phyloP scores from a whole-genome alignment of 2,329 filamentous ascomycete species.

The Ceratocystis destructans region DNA sequence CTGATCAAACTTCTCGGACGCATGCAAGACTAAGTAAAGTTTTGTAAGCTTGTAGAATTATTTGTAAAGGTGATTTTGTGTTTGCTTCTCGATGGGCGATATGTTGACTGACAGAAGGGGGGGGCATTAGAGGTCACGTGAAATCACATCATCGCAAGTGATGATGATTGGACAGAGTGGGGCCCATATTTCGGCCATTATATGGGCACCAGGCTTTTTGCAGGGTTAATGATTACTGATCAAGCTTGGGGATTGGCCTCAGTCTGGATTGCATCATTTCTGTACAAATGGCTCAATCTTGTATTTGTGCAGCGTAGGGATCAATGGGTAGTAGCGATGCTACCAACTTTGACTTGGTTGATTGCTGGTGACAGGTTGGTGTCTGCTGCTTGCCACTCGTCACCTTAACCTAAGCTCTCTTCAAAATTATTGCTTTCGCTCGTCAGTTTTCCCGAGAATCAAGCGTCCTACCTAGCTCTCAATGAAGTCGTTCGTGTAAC shows the following conservation, averaged over 20 bases:
- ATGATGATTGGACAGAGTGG: slow-evolving; percentile 16
- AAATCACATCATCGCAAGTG: slow-evolving; percentile 17
- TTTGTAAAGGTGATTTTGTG: not conserved
- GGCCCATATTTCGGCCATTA: slow-evolving; percentile 11
- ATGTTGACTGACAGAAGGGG: slow-evolving; percentile 3
- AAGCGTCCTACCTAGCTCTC: too few relatives aligned
- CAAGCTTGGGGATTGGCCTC: not conserved
- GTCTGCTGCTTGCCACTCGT: too few relatives aligned
- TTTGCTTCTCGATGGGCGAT: not conserved
- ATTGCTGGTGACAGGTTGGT: too few relatives aligned
- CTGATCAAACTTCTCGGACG: not conserved
- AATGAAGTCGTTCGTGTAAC: too few relatives aligned
- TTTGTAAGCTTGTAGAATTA: not conserved
- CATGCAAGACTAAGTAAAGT: not conserved
- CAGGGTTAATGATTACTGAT: too few relatives aligned
- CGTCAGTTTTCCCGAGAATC: too few relatives aligned
- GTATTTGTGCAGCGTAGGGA: not conserved
- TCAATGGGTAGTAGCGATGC: too few relatives aligned
- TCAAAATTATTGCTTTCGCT: too few relatives aligned
- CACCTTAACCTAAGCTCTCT: too few relatives aligned
- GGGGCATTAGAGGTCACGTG: slow-evolving; percentile 17
- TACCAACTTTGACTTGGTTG: too few relatives aligned
- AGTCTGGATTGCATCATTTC: slow-evolving; percentile 4
- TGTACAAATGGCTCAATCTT: not conserved
- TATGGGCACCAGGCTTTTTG: not conserved